Base-by-base conservation (phyloP, 2,329 filamentous ascomycete genomes). In the Phaeosphaeriaceae sp. region DNA sequence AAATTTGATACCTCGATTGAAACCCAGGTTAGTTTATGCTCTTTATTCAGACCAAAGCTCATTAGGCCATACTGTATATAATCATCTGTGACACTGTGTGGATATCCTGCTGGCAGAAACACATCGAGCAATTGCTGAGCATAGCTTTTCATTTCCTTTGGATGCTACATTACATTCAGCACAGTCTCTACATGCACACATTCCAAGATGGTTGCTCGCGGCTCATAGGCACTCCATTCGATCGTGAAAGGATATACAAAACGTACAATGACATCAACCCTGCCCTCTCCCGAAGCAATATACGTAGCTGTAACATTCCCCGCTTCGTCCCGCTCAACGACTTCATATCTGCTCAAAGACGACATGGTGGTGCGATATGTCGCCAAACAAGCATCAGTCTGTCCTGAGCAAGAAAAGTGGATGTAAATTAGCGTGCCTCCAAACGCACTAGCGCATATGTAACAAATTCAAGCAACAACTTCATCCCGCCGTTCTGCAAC, bases 61-160 rank as follows among this genome's bases (percentile, higher is more conserved):
- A 20, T 11, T 4, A 34, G 15, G 4, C 9, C 54, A 8, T 38
- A 95, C 76, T 87, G 81, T 4, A 91, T 78, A 73, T 97, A 97
- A 73, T 97, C 92, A 12, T 84, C 78, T 1, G 88, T 93, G 23
- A 97, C 92, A 40, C 87, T 94, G 59, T 92, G 84, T 1, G 92
- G 92, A 72, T 88, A 97, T n/a, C 92, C 92, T 1, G 89, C 86
- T 0, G 92, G 92, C 1, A 96, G 80, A 68, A 96, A 96, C 21
- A 92, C 83, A 59, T 90, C 86, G 34, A 92, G 69, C 2, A 84
- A 54, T 46, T 57, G 70, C 60, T 74, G 74, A 58, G 67, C 68
- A 37, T 44, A 38, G 42, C 38, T 46, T 21, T 55, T 57, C 9
- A 39, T 30, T 21, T 43, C 18, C 26, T 23, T 17, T 3, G 52